These are phyloP conservation scores for Filobasidium uniguttulatum DNA, from an alignment of 1,284 basidiomycete species.

Conservation along the genomic window DNA sequence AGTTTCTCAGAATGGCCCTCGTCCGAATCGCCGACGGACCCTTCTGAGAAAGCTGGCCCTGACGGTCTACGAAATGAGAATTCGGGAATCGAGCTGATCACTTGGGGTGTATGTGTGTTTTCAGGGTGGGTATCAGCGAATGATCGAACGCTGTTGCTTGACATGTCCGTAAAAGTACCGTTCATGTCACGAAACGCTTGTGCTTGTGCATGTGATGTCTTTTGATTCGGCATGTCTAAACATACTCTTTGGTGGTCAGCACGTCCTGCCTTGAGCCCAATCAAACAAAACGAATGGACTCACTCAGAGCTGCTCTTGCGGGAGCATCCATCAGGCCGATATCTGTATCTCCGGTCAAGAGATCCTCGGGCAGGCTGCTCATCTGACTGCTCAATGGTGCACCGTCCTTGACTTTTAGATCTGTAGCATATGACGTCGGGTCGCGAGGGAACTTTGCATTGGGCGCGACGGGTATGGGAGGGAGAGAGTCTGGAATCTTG, in stretches of 20 bases:
- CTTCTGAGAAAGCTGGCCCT: no score
- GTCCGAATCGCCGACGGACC: no score
- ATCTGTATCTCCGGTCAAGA: constrained; percentile 19
- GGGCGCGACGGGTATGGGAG: not conserved
- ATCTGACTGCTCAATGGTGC: constrained; percentile 6
- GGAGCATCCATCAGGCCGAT: constrained; percentile 28
- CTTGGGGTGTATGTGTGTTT: no score
- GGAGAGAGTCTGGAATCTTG: no score
- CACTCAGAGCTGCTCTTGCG: constrained; percentile 28
- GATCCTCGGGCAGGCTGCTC: not conserved
- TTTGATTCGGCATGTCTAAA: constrained; percentile 24
- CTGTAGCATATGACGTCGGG: constrained; percentile 4
- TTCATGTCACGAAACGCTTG: constrained; percentile 26
- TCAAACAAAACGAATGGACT: not conserved
- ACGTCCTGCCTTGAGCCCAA: not conserved
- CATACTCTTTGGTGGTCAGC: not conserved
- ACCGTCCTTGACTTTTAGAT: not conserved
- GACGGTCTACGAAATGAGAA: no score
- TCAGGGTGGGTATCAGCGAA: no score
- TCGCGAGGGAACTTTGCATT: not conserved
- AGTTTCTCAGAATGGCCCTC: not conserved
- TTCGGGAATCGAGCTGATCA: no score
- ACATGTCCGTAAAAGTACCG: no score
- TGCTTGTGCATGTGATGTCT: constrained; percentile 27
- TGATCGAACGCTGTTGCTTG: no score